Evolutionary conservation across 1,284 basidiomycete genomes (phyloP).

Genomic region (Cryptococcus jaspeensis): DNA sequence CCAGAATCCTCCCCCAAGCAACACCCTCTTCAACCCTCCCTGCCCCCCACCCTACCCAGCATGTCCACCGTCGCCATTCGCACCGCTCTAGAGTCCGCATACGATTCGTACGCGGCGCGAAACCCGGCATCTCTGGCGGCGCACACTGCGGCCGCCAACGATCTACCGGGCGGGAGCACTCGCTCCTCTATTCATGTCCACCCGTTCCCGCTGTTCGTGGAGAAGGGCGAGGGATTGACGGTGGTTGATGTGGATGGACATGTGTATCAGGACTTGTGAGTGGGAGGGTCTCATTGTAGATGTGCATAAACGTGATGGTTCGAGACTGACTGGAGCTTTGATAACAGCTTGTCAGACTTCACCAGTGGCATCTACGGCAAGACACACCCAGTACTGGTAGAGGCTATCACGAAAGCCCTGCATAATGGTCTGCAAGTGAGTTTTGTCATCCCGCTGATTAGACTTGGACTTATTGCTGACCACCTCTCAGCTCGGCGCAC

Average conservation of each 20-base stretch:
- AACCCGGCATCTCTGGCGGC: neutral
- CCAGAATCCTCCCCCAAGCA: constrained; percentile 8
- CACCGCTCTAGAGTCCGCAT: neutral
- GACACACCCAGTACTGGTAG: constrained; percentile 19
- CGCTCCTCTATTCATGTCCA: constrained; percentile 27
- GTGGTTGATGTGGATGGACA: constrained; percentile 29
- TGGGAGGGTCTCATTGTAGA: neutral
- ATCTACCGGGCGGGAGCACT: constrained; percentile 27
- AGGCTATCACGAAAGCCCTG: constrained; percentile 21
- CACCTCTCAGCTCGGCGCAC: constrained; percentile 25
- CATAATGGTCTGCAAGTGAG: constrained; percentile 21
- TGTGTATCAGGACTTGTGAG: constrained; percentile 29
- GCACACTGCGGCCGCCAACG: neutral
- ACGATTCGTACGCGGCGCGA: neutral
- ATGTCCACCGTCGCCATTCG: too few species aligned
- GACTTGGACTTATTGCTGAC: neutral
- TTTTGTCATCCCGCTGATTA: too few species aligned
- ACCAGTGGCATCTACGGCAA: constrained; percentile 34
- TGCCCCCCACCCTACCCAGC: too few species aligned
- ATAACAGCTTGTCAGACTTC: constrained; percentile 28
- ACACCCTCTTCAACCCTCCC: too few species aligned
- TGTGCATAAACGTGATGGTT: too few species aligned
- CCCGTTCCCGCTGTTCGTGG: constrained; percentile 29
- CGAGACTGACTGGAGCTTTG: too few species aligned
- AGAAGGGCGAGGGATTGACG: constrained; percentile 9